Evolutionary conservation across 2,329 filamentous ascomycete genomes (phyloP), one percentile per base, ranked within the genome.

Genomic region (Xylaria sp.): DNA sequence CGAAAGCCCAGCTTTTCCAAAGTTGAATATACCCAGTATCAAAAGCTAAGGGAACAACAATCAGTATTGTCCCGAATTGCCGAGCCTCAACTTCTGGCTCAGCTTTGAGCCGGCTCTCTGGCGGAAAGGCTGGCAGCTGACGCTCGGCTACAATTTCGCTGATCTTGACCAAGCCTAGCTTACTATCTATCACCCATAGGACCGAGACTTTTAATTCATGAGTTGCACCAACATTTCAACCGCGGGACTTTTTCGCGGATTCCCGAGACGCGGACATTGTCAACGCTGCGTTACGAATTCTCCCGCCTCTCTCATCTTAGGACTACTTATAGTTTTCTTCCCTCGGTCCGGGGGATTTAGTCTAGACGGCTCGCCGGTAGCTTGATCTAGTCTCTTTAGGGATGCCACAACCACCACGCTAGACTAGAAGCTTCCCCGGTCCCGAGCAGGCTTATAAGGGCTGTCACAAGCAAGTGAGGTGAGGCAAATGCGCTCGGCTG

Each of bases 21-120:
- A 40, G 21, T 35, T 4, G 13, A 25, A 37, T 8, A 25, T 49
- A 29, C 23, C 43, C 49, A 13, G 33, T 23, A 38, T 15, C 37
- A 25, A 23, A 33, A 38, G 33, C 23, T 33, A 27, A 46, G 15
- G 21, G 9, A 23, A 23, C 9, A 11, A 47, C 31, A 40, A 57
- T 57, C 43, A 58, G 17, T 48, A 57, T 60, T 54, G 6, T 37
- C 13, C 62, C 62, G 62, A 61, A 57, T 29, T 54, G 33, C 62
- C 58, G 62, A 61, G 58, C 48, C 54, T 61, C 19, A 37, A 54
- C 35, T 17, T 19, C 15, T 19, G 25, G 43, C 31, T 54, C 51
- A 60, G 27, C 44, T 35, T 55, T 47, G 21, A 51, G 19, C 56
- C 60, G 46, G 53, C 23, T 33, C 29, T 43, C 8, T 43, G 35